These are phyloP conservation scores for Grosmannia serpens DNA, from an alignment of 2,329 filamentous ascomycete species.

Conservation along the genomic window DNA sequence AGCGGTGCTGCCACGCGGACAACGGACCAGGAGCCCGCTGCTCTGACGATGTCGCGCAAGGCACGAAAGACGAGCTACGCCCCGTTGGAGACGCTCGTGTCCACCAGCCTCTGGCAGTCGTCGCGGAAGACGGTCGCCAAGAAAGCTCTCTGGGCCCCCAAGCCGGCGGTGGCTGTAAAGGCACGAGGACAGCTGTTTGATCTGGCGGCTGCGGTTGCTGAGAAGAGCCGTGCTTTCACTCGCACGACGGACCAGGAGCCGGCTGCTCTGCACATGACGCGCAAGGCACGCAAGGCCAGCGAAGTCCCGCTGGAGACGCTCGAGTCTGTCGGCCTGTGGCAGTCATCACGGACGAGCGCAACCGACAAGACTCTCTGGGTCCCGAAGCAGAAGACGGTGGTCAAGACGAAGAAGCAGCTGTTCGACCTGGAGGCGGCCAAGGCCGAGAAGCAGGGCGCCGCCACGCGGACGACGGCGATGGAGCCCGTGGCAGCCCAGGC, in stretches of 20 bases:
- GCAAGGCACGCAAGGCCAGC: conserved; percentile 9
- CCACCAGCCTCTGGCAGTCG: neutral
- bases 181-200: neutral
- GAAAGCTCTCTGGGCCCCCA: neutral
- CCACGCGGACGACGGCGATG: conserved; percentile 9
- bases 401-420: conserved; percentile 1
- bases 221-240: neutral
- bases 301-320: neutral
- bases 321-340: conserved; percentile 17
- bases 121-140: neutral
- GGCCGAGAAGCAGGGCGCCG: conserved; percentile 4
- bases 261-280: conserved; percentile 18
- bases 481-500: conserved; percentile 18
- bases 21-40: conserved; percentile 14
- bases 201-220: neutral
- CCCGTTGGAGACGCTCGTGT: conserved; percentile 15
- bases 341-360: neutral
- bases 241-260: conserved; percentile 4
- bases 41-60: conserved; percentile 19
- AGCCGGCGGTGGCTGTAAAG: neutral
- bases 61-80: conserved; percentile 15
- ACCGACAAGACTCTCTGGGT: neutral
- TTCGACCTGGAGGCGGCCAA: conserved; percentile 7
- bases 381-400: neutral
- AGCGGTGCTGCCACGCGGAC: conserved; percentile 7